Conservation (phyloP, 306 rosid species). For the Amphicarpaea edgeworthii region DNA sequence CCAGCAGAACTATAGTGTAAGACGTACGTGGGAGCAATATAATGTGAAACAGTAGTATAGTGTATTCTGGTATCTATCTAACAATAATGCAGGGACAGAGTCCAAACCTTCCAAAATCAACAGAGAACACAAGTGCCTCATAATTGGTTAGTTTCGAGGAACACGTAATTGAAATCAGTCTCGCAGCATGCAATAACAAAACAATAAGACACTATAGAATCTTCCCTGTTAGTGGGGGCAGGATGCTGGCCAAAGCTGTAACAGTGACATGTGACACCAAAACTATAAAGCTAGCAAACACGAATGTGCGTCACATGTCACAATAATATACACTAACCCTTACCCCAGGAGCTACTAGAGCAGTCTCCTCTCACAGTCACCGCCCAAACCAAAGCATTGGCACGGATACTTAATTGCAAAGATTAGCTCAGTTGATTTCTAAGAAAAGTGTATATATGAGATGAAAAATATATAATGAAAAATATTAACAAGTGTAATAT, state of each 20-base stretch:
- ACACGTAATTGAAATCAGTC: background rate
- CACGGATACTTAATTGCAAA: background rate
- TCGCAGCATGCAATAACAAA: slow-evolving; percentile 27
- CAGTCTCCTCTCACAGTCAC: slow-evolving; percentile 10
- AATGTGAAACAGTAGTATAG: background rate
- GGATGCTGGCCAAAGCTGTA: slow-evolving; percentile 23
- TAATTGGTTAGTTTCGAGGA: background rate
- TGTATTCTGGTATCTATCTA: background rate
- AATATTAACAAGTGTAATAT: background rate
- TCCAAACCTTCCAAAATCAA: background rate
- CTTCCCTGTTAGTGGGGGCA: slow-evolving; percentile 33
- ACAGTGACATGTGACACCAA: slow-evolving; percentile 27
- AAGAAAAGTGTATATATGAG: no score
- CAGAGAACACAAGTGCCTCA: background rate
- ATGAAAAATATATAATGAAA: no score
- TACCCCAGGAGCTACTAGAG: background rate
- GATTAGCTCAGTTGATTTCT: background rate
- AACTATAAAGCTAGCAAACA: slow-evolving; percentile 21
- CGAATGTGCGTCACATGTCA: slow-evolving; percentile 5
- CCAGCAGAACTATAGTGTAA: background rate
- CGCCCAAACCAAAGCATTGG: slow-evolving; percentile 17
- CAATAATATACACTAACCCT: background rate
- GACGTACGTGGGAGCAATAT: slow-evolving; percentile 10
- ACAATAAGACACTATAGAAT: background rate
- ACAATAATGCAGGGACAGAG: slow-evolving; percentile 11